Evolutionary conservation across 768 basidiomycete species (phyloP).

Genomic region (Cyathus striatus): DNA sequence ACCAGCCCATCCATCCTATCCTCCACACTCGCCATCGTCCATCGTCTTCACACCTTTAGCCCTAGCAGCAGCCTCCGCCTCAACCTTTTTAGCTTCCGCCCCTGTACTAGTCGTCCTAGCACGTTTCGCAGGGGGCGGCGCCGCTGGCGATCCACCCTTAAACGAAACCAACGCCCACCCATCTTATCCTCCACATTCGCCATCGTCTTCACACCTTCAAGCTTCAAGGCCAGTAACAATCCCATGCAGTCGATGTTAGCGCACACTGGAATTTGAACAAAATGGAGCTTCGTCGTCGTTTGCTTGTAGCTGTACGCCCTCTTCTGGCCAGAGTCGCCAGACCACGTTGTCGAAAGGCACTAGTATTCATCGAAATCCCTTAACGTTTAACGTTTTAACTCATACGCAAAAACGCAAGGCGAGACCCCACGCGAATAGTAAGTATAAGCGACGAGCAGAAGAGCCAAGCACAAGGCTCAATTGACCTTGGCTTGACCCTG

Average conservation of each 20-base stretch:
- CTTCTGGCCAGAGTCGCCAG: conserved; percentile 44
- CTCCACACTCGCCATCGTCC: conserved; percentile 69
- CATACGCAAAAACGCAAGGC: conserved; percentile 4
- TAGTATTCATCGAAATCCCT: conserved; percentile 13
- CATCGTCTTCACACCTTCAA: conserved; percentile 71
- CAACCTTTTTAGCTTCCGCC: too few species aligned
- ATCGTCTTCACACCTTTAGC: too few species aligned
- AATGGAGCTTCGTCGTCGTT: conserved; percentile 67
- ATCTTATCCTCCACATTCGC: conserved; percentile 75
- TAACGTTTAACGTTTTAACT: too few species aligned
- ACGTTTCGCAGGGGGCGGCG: too few species aligned
- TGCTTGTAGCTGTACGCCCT: conserved; percentile 43
- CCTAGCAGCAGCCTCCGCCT: too few species aligned
- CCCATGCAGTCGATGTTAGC: conserved; percentile 81
- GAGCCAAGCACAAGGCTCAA: too few species aligned
- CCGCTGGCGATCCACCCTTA: too few species aligned
- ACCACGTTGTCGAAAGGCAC: conserved; percentile 35
- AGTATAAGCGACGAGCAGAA: too few species aligned
- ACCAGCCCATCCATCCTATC: conserved; percentile 85
- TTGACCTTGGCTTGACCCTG: too few species aligned
- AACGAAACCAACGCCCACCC: conserved; percentile 86
- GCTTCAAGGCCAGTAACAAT: conserved; percentile 81
- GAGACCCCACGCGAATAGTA: conserved; percentile 19
- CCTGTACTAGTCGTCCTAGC: too few species aligned
- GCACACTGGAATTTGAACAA: too few species aligned